Conservation (phyloP, 2,329 filamentous ascomycete species). For the Emergomyces orientalis region DNA sequence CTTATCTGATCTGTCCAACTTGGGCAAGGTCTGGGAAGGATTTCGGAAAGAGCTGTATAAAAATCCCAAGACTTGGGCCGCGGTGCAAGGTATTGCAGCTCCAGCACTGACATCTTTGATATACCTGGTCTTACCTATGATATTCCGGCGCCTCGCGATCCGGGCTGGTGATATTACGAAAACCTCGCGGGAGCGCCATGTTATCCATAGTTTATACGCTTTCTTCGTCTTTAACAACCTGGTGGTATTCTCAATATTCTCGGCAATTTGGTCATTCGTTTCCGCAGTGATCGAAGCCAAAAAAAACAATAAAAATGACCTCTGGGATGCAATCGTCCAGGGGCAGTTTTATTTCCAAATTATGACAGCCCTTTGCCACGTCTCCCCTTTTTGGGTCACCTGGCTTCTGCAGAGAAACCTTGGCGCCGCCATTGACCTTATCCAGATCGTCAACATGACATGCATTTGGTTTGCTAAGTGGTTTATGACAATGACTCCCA, state of each 20-base stretch:
- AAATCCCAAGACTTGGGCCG: constrained; percentile 64
- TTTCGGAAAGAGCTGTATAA: constrained; percentile 58
- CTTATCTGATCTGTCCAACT: constrained; percentile 71
- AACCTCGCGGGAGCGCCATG: constrained; percentile 82
- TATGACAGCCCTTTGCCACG: constrained; percentile 65
- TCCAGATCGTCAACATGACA: constrained; percentile 74
- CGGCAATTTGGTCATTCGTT: constrained; percentile 67
- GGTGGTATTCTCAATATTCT: constrained; percentile 87
- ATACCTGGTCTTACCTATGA: constrained; percentile 78
- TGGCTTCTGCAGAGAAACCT: constrained; percentile 89
- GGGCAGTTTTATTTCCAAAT: constrained; percentile 54
- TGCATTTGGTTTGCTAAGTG: constrained; percentile 77
- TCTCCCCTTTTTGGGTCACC: constrained; percentile 88
- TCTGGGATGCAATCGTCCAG: constrained; percentile 59
- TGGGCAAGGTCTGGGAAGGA: constrained; percentile 67
- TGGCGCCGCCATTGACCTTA: constrained; percentile 86
- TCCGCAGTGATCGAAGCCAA: constrained; percentile 54
- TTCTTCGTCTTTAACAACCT: constrained; percentile 99
- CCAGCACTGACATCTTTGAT: constrained; percentile 80
- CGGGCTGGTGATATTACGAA: constrained; percentile 83
- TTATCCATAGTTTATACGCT: constrained; percentile 78
- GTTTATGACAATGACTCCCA: constrained; percentile 77
- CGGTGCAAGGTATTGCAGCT: constrained; percentile 84
- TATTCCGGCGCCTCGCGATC: constrained; percentile 80
- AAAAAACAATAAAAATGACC: constrained; percentile 48